Evolutionary conservation across 345 rosid species (phyloP).

Genomic region (Citrus maxima): DNA sequence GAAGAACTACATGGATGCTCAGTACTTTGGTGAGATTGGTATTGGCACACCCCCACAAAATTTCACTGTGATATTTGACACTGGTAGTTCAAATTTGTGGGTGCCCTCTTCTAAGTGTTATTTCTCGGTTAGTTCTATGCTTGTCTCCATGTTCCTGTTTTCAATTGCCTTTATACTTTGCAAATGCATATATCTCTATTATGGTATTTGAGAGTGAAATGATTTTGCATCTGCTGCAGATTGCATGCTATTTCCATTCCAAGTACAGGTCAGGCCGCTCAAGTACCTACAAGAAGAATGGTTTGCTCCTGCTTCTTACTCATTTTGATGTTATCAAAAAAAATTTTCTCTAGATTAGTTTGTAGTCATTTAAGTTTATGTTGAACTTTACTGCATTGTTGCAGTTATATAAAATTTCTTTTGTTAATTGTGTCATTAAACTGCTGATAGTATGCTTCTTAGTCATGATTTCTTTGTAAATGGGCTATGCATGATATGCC

Average conservation of each 20-base stretch:
- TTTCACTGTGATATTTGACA: slow-evolving; percentile 89
- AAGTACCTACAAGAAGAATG: slow-evolving; percentile 69
- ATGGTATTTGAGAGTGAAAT: neutral
- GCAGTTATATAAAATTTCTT: neutral
- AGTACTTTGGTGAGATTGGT: slow-evolving; percentile 88
- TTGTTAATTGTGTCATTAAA: neutral
- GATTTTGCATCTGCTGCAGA: slow-evolving; percentile 29
- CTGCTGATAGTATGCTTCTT: neutral
- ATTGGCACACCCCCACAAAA: slow-evolving; percentile 87
- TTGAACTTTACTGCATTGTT: neutral
- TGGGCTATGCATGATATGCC: neutral
- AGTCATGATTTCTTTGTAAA: neutral
- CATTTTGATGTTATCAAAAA: neutral
- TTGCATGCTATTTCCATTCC: slow-evolving; percentile 73
- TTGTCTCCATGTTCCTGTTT: neutral
- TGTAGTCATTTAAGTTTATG: neutral
- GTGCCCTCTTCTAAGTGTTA: slow-evolving; percentile 89
- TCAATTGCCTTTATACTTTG: neutral
- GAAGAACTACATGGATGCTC: slow-evolving; percentile 92
- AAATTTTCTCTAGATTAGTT: neutral
- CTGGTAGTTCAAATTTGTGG: slow-evolving; percentile 97
- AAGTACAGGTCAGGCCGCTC: slow-evolving; percentile 71
- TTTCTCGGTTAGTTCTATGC: slow-evolving; percentile 60
- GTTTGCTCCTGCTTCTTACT: slow-evolving; percentile 33
- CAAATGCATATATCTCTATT: neutral